Evolutionary conservation across 106 monocot species (phyloP).

Genomic region (Xerophyta viscosa): DNA sequence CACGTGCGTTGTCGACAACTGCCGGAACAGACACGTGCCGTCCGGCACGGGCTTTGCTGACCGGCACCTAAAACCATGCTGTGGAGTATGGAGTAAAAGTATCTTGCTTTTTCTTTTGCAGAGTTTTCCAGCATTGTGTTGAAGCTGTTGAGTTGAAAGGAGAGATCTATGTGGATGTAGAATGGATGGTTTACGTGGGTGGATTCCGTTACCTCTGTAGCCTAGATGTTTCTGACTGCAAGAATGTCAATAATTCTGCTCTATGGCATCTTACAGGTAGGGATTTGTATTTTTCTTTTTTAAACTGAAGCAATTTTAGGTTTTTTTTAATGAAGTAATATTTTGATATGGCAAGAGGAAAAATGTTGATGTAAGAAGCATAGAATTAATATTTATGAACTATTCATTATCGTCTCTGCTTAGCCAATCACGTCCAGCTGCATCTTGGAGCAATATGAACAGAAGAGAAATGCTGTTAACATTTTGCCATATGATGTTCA

Average conservation of each 20-base stretch:
- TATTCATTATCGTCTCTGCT: no score
- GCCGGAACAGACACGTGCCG: no score
- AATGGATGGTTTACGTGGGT: slow-evolving; percentile 95
- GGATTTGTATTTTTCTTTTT: neutral
- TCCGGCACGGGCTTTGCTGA: neutral
- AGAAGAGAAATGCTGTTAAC: no score
- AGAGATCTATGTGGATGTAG: slow-evolving; percentile 54
- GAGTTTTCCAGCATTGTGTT: slow-evolving; percentile 62
- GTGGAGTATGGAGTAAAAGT: neutral
- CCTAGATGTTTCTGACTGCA: slow-evolving; percentile 57
- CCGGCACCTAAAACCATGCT: neutral
- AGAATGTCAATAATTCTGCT: slow-evolving; percentile 41
- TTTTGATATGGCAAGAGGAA: no score
- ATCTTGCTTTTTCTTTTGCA: slow-evolving; percentile 12
- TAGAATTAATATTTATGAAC: no score
- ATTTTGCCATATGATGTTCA: no score
- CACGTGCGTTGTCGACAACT: no score
- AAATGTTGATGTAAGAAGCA: no score
- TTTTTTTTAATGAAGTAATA: neutral
- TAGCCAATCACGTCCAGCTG: no score
- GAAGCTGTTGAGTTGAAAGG: slow-evolving; percentile 61
- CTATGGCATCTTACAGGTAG: slow-evolving; percentile 73
- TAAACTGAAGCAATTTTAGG: neutral
- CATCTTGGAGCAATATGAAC: no score
- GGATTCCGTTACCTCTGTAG: slow-evolving; percentile 41